Evolutionary conservation across 2,329 filamentous ascomycete genomes (phyloP).

Genomic region (Diaporthe sp.): DNA sequence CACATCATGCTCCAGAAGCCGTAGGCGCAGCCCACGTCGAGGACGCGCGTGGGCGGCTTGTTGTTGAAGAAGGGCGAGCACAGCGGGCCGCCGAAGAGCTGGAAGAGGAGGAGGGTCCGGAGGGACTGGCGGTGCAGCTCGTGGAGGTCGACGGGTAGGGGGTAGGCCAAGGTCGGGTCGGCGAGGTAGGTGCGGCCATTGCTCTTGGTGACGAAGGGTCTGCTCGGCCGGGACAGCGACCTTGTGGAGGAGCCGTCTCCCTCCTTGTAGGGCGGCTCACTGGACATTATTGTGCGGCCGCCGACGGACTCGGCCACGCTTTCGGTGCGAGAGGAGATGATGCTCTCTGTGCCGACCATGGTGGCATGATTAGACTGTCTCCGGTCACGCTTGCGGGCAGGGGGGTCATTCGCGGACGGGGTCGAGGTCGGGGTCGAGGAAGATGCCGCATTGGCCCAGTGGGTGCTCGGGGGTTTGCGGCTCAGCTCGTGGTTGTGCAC

Average conservation of each 20-base stretch:
- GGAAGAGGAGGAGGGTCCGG: slow-evolving; percentile 83
- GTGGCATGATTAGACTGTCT: slow-evolving; percentile 36
- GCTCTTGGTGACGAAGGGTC: slow-evolving; percentile 74
- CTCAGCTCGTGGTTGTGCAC: slow-evolving; percentile 29
- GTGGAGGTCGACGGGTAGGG: slow-evolving; percentile 87
- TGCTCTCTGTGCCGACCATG: slow-evolving; percentile 53
- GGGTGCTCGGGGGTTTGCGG: slow-evolving; percentile 21
- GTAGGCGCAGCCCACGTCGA: slow-evolving; percentile 90
- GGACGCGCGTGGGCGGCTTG: slow-evolving; percentile 79
- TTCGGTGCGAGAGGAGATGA: slow-evolving; percentile 62
- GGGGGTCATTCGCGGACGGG: slow-evolving; percentile 13
- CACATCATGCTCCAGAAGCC: slow-evolving; percentile 93
- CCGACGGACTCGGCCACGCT: slow-evolving; percentile 59
- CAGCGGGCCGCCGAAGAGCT: slow-evolving; percentile 84
- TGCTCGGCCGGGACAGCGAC: slow-evolving; percentile 48
- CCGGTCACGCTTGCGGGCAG: slow-evolving; percentile 32
- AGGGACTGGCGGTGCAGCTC: slow-evolving; percentile 91
- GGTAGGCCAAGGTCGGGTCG: slow-evolving; percentile 80
- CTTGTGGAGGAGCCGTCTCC: slow-evolving; percentile 56
- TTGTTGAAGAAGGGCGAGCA: slow-evolving; percentile 77
- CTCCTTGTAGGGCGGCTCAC: slow-evolving; percentile 58
- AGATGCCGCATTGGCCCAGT: slow-evolving; percentile 15
- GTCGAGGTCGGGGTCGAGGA: slow-evolving; percentile 20
- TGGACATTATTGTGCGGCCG: slow-evolving; percentile 62
- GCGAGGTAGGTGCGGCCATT: slow-evolving; percentile 88